These are phyloP conservation scores for Thelonectria rubi DNA, from an alignment of 2,329 filamentous ascomycete genomes.

Conservation along the genomic window DNA sequence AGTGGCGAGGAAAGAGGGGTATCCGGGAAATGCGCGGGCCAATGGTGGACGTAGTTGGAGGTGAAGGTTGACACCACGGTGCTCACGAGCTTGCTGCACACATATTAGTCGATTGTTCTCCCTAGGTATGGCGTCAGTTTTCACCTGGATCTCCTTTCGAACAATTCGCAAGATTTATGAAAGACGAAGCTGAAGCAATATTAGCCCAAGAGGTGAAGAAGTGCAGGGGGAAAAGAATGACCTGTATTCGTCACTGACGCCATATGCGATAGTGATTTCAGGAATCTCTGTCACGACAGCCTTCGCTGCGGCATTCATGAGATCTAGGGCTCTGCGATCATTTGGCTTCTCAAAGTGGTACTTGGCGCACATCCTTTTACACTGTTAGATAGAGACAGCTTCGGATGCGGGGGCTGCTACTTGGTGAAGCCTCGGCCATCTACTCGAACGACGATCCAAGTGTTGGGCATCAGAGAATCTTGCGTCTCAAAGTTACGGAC, in stretches of 20 bases:
- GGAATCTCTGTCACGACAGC: slow-evolving; percentile 84
- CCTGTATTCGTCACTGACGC: slow-evolving; percentile 94
- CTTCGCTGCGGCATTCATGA: slow-evolving; percentile 95
- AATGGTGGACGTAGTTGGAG: slow-evolving; percentile 85
- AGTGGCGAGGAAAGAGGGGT: slow-evolving; percentile 75
- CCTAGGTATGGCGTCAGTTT: slow-evolving; percentile 26
- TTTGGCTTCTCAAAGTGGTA: slow-evolving; percentile 94
- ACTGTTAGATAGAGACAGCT: slow-evolving; percentile 27
- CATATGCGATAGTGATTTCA: slow-evolving; percentile 88
- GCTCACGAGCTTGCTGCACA: slow-evolving; percentile 81
- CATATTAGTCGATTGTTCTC: slow-evolving; percentile 21
- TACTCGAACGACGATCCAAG: slow-evolving; percentile 93
- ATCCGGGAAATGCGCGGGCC: slow-evolving; percentile 80
- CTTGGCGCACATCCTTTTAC: slow-evolving; percentile 76
- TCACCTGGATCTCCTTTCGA: slow-evolving; percentile 84
- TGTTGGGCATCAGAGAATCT: slow-evolving; percentile 84
- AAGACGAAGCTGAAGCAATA: slow-evolving; percentile 78
- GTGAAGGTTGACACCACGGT: slow-evolving; percentile 95
- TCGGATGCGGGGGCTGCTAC: slow-evolving; percentile 54
- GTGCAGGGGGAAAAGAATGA: slow-evolving; percentile 39
- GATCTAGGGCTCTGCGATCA: slow-evolving; percentile 82
- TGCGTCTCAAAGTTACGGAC: slow-evolving; percentile 88
- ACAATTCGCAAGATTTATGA: slow-evolving; percentile 81
- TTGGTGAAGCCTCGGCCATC: slow-evolving; percentile 96
- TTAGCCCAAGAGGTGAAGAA: slow-evolving; percentile 7